Evolutionary conservation across 768 basidiomycete genomes (phyloP), one percentile per base, ranked within the genome.

Genomic region (Mycena rebaudengoi): DNA sequence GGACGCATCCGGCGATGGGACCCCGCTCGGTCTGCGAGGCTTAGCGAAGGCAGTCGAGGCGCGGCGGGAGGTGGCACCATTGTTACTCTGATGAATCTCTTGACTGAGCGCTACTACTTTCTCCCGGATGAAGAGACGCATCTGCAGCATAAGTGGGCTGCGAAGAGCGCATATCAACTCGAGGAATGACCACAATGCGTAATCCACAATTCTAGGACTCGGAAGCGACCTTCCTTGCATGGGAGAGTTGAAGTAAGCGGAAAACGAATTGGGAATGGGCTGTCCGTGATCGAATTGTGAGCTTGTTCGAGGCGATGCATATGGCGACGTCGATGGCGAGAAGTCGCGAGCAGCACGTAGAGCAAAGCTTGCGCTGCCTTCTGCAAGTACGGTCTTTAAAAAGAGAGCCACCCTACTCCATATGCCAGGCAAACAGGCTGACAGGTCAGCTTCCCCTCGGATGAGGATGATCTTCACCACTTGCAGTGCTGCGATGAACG

Each of bases 101-200:
- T 82, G 76, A 62, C 89, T 82, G 8, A 93, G 75, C 13, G 77
- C 71, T 0, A 82, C 77, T 1, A 90, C 79, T 67, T 89, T 91
- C 73, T 91, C 89, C 67, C 85, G 84, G n/a, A 85, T 77, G 60
- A 91, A 83, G 3, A 87, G 75, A 25, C 88, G 88, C 76, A 93
- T 80, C 65, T 91, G 90, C 28, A 90, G 76, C 53, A 84, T 76
- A 28, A 94, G 79, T 1, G 91, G 90, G 37, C 78, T 87, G 18
- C 89, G 83, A 68, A 83, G 85, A 1, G 86, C 80, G 65, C 86
- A 90, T 18, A 90, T 73, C 55, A 91, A 81, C 68, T 92, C 89
- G 26, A 92, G 75, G 28, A 88, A 73, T 4, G 91, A 92, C 91
- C 91, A 92, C 1, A 89, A 78, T 10, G 86, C 76, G 66, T 91